Percentiles rank a stretch among this genome's conserved stretches.
Evolutionary conservation across 345 rosid species (phyloP).

Genomic region (Eucalyptus marginata): DNA sequence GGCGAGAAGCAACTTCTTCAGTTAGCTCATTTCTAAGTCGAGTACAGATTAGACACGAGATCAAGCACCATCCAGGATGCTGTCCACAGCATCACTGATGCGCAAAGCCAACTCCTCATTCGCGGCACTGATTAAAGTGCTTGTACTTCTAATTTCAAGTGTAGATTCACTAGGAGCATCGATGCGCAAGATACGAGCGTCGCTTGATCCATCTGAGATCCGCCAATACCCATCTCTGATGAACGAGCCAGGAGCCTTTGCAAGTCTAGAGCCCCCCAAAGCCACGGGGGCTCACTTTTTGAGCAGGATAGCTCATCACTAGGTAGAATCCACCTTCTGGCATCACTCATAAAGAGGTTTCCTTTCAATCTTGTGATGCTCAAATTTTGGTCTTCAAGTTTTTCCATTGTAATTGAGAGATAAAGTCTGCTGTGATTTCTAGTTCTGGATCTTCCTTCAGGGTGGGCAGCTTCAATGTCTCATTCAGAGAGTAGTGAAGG

Average conservation of each 20-base stretch:
- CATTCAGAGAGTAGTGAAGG: slow-evolving; percentile 32
- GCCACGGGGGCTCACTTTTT: slow-evolving; percentile 14
- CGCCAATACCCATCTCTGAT: slow-evolving; percentile 37
- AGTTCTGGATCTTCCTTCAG: slow-evolving; percentile 14
- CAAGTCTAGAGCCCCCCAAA: slow-evolving; percentile 41
- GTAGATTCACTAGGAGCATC: not conserved
- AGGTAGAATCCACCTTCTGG: slow-evolving; percentile 29
- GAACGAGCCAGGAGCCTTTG: slow-evolving; percentile 26
- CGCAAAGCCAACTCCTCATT: too few species aligned
- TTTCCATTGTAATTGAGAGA: slow-evolving; percentile 37
- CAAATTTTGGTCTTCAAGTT: slow-evolving; percentile 12
- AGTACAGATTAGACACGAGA: too few species aligned
- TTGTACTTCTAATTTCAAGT: too few species aligned
- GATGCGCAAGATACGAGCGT: accelerated
- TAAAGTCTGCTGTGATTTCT: slow-evolving; percentile 46
- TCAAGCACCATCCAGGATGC: too few species aligned
- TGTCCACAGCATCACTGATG: too few species aligned
- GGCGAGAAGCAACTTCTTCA: too few species aligned
- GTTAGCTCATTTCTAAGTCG: too few species aligned
- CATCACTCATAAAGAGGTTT: slow-evolving; percentile 29
- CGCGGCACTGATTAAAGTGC: too few species aligned
- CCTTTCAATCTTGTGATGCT: slow-evolving; percentile 53
- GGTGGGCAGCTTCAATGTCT: slow-evolving; percentile 26
- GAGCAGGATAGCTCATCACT: slow-evolving; percentile 9
- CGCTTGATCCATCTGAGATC: not conserved